Percentiles rank a stretch among this genome's conserved stretches.
These are phyloP conservation scores for Kodamaea sagamina DNA, from an alignment of 805 yeast genomes.

Conservation along the genomic window DNA sequence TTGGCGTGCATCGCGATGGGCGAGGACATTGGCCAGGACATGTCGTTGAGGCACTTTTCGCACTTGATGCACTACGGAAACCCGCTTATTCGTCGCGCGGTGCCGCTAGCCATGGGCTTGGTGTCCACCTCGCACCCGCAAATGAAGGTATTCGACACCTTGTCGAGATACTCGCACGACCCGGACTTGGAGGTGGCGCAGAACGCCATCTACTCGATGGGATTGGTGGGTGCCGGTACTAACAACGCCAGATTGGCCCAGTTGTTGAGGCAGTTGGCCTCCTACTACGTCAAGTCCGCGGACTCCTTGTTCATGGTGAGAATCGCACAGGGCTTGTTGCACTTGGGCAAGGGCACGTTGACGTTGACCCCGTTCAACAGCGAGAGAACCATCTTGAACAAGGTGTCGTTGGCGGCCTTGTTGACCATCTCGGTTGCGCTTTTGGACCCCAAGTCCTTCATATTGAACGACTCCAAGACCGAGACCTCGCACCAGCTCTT, in stretches of 20 bases:
- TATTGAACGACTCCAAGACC: constrained; percentile 59
- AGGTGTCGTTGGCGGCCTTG: constrained; percentile 86
- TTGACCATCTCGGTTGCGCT: constrained; percentile 81
- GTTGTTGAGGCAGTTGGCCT: constrained; percentile 89
- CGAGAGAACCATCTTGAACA: constrained; percentile 83
- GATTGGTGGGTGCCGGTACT: constrained; percentile 97
- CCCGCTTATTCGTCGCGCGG: constrained; percentile 85
- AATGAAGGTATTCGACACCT: constrained; percentile 94
- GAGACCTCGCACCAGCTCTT: constrained; percentile 70
- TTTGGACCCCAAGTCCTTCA: constrained; percentile 81
- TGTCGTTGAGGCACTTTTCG: constrained; percentile 95
- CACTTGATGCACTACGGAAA: constrained; percentile 98
- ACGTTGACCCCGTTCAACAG: constrained; percentile 86
- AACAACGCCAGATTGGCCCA: constrained; percentile 98
- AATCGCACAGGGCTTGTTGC: constrained; percentile 91
- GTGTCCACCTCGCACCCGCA: constrained; percentile 92
- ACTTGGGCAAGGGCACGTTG: constrained; percentile 94
- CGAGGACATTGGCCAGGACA: constrained; percentile 95
- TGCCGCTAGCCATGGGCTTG: constrained; percentile 97
- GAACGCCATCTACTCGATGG: constrained; percentile 96
- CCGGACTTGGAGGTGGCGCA: constrained; percentile 91
- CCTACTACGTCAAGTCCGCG: constrained; percentile 86
- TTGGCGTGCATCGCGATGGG: constrained; percentile 95
- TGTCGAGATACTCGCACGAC: constrained; percentile 95
- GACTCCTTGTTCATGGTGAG: constrained; percentile 91